phyloP scores from a whole-genome alignment of 2,329 filamentous ascomycete species.

The Pseudogymnoascus sp. region DNA sequence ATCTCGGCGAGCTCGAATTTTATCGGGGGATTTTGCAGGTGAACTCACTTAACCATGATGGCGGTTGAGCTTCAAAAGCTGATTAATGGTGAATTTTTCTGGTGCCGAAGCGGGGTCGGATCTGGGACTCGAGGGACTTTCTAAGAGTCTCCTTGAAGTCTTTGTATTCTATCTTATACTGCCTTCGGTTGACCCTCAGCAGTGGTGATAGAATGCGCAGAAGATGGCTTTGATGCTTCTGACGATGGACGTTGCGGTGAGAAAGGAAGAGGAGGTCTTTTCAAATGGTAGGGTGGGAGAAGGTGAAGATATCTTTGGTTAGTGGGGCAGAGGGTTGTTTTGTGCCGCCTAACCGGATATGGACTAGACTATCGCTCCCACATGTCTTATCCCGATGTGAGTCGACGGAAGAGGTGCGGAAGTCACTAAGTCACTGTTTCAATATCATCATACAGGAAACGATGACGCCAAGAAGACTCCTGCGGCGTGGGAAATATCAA shows the following conservation, averaged over 20 bases:
- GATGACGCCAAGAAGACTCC: neutral
- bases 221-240: conserved; percentile 18
- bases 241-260: conserved; percentile 14
- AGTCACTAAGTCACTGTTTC: conserved; percentile 7
- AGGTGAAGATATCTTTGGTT: conserved; percentile 10
- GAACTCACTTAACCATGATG: conserved; percentile 99
- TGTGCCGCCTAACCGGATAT: neutral
- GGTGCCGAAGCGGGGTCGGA: conserved; percentile 19
- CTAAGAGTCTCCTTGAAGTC: conserved; percentile 19
- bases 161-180: conserved; percentile 21
- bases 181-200: conserved; percentile 23
- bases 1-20: neutral
- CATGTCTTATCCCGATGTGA: conserved; percentile 9
- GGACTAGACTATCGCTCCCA: conserved; percentile 6
- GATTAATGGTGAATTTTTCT: conserved; percentile 26
- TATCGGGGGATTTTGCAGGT: conserved; percentile 6
- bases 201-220: conserved; percentile 24
- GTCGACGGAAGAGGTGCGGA: conserved; percentile 6
- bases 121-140: conserved; percentile 21
- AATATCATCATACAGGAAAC: neutral
- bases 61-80: conserved; percentile 57
- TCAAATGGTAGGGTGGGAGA: conserved; percentile 10
- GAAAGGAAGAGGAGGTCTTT: conserved; percentile 15
- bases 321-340: conserved; percentile 11
- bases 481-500: neutral